phyloP scores from a whole-genome alignment of 225 moss, liverwort and hornwort genomes.

The Polytrichum formosum region DNA sequence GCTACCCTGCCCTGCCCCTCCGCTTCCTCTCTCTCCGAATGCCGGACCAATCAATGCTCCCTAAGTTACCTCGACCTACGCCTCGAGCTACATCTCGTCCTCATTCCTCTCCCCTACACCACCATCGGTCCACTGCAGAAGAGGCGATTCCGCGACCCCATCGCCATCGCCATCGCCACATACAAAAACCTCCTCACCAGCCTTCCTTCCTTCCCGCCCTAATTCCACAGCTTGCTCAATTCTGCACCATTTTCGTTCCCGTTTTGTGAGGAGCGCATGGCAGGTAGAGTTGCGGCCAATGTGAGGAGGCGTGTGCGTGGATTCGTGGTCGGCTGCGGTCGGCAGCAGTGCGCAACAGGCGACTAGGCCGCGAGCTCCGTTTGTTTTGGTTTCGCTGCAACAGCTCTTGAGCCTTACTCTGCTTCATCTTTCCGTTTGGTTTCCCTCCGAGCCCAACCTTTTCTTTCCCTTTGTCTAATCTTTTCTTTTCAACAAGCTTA shows the following conservation, averaged over 20 bases:
- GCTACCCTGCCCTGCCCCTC: background rate
- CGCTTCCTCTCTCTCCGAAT: background rate
- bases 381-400: too few relatives aligned
- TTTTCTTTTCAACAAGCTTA: too few relatives aligned
- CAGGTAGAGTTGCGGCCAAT: too few relatives aligned
- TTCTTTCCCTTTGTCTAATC: too few relatives aligned
- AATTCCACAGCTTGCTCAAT: slow-evolving; percentile 3
- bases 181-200: background rate
- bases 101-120: slow-evolving; percentile 1
- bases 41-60: background rate
- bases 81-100: background rate
- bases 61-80: background rate
- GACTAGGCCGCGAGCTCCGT: too few relatives aligned
- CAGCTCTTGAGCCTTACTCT: too few relatives aligned
- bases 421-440: too few relatives aligned
- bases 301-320: too few relatives aligned
- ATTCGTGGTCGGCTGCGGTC: too few relatives aligned
- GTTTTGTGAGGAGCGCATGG: too few relatives aligned
- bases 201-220: background rate
- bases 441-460: too few relatives aligned
- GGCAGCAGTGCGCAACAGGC: too few relatives aligned
- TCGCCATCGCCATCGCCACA: background rate
- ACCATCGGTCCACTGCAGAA: background rate
- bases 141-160: background rate
- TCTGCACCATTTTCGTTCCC: background rate